Evolutionary conservation across 2,329 filamentous ascomycete genomes (phyloP).

Genomic region (Knufia fluminis): DNA sequence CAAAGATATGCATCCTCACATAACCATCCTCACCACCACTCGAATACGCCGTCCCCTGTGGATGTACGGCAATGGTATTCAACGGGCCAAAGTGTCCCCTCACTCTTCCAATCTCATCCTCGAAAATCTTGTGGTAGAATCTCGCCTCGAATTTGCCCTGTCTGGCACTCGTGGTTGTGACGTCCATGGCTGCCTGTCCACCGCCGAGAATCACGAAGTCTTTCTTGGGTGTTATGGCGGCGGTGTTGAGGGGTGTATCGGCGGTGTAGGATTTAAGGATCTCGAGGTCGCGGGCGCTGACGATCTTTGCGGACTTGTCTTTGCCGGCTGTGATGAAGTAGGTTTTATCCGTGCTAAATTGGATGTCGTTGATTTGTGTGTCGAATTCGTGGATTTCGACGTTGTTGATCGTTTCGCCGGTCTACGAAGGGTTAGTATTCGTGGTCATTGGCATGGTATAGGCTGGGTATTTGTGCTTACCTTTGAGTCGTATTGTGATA

Average conservation of each 20-base stretch:
- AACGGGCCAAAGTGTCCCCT: constrained; percentile 93
- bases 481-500: constrained; percentile 88
- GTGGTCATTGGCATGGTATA: too few relatives aligned
- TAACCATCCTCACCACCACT: constrained; percentile 97
- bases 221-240: constrained; percentile 87
- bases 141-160: constrained; percentile 99
- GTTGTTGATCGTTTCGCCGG: constrained; percentile 72
- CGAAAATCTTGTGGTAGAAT: constrained; percentile 99
- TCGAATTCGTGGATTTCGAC: constrained; percentile 78
- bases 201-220: constrained; percentile 96
- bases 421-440: constrained; percentile 36
- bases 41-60: constrained; percentile 83
- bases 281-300: constrained; percentile 76
- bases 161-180: constrained; percentile 84
- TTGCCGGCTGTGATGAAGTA: constrained; percentile 98
- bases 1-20: constrained; percentile 95
- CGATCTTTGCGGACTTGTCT: constrained; percentile 93
- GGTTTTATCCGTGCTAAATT: constrained; percentile 87
- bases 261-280: constrained; percentile 85
- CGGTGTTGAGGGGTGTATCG: constrained; percentile 95
- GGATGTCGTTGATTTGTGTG: constrained; percentile 77
- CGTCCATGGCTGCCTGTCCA: constrained; percentile 97
- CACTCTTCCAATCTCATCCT: constrained; percentile 96
- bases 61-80: constrained; percentile 92
- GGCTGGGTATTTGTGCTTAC: constrained; percentile 38